Evolutionary conservation across 306 rosid genomes (phyloP).

Genomic region (Quercus rubra): DNA sequence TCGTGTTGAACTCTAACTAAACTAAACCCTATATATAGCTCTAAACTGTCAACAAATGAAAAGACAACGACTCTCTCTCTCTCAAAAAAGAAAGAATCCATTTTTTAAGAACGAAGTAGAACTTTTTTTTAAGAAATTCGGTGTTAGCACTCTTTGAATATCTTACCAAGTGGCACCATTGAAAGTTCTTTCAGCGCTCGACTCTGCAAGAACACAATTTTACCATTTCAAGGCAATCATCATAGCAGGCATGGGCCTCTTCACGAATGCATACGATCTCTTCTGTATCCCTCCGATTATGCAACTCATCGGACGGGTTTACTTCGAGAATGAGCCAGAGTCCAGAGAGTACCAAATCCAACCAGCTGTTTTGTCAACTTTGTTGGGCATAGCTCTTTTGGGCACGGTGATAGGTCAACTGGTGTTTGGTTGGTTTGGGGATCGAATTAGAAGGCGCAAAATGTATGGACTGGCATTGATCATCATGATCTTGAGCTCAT

Average conservation of each 20-base stretch:
- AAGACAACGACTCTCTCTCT: too few relatives aligned
- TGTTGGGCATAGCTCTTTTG: conserved; percentile 37
- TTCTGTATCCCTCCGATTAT: conserved; percentile 58
- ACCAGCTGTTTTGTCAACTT: conserved; percentile 14
- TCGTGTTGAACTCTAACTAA: too few relatives aligned
- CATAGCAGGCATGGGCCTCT: conserved; percentile 80
- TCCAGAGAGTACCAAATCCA: background rate
- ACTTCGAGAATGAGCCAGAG: conserved; percentile 10
- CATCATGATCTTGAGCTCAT: conserved; percentile 50
- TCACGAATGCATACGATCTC: conserved; percentile 72
- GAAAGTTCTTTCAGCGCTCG: conserved; percentile 59
- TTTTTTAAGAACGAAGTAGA: too few relatives aligned
- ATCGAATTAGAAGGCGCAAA: conserved; percentile 45
- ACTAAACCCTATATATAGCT: too few relatives aligned
- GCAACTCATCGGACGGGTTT: conserved; percentile 48
- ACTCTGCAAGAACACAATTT: conserved; percentile 58
- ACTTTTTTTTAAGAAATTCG: too few relatives aligned
- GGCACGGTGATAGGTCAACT: conserved; percentile 65
- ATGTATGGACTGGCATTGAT: conserved; percentile 54
- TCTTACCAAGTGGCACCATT: conserved; percentile 27
- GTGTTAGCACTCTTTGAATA: too few relatives aligned
- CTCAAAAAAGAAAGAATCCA: too few relatives aligned
- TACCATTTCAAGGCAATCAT: conserved; percentile 81
- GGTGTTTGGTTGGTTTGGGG: conserved; percentile 58
- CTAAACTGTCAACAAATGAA: too few relatives aligned